Evolutionary conservation across 1,284 basidiomycete genomes (phyloP).

Genomic region (Laetiporus sulphureus): DNA sequence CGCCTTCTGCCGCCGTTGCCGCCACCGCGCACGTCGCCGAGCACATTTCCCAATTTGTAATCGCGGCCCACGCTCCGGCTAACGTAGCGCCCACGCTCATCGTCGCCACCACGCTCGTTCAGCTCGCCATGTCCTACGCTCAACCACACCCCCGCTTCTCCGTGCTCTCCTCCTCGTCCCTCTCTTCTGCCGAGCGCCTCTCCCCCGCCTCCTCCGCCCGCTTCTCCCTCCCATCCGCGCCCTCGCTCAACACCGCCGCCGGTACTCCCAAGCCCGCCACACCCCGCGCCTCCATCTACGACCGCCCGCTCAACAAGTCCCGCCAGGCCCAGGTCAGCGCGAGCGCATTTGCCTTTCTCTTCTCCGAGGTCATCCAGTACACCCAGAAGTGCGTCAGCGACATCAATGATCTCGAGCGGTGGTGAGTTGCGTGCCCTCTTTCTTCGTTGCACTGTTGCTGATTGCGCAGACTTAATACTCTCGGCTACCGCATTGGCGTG

Average conservation of each 20-base stretch:
- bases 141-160: slow-evolving; percentile 66
- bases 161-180: slow-evolving; percentile 57
- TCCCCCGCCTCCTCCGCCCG: slow-evolving; percentile 59
- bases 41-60: no score
- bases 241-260: slow-evolving; percentile 38
- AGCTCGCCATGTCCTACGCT: slow-evolving; percentile 52
- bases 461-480: slow-evolving; percentile 67
- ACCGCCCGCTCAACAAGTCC: slow-evolving; percentile 80
- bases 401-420: slow-evolving; percentile 88
- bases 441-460: slow-evolving; percentile 21
- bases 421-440: slow-evolving; percentile 16
- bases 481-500: slow-evolving; percentile 86
- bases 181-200: slow-evolving; percentile 55
- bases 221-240: slow-evolving; percentile 59
- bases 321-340: slow-evolving; percentile 75
- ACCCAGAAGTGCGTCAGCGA: slow-evolving; percentile 92
- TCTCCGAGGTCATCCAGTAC: slow-evolving; percentile 90
- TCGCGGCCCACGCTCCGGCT: no score
- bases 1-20: no score
- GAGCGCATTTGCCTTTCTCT: slow-evolving; percentile 82
- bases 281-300: slow-evolving; percentile 68
- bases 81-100: no score
- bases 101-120: no score
- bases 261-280: slow-evolving; percentile 36
- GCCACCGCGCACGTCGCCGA: no score